These are phyloP conservation scores for Lecanicillium sp. DNA, from an alignment of 2,329 filamentous ascomycete genomes.

Conservation along the genomic window DNA sequence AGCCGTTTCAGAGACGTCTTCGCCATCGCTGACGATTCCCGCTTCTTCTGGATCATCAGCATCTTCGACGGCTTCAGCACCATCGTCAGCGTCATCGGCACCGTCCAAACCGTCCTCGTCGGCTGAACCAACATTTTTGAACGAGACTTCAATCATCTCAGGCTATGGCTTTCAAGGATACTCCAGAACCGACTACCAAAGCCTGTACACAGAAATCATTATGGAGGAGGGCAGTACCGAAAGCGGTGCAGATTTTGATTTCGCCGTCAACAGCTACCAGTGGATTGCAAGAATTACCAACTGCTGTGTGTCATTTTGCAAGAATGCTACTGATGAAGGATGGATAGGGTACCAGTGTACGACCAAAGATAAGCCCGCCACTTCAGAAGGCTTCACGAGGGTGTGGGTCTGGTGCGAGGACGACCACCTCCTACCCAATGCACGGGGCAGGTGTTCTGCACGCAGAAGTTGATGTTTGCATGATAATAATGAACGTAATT, in stretches of 20 bases:
- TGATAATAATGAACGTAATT: too few relatives aligned
- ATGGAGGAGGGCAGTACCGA: conserved; percentile 12
- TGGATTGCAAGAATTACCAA: conserved; percentile 13
- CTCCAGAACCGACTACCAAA: conserved; percentile 15
- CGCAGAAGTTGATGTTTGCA: too few relatives aligned
- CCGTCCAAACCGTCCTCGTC: neutral
- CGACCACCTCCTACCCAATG: neutral
- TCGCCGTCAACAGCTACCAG: conserved; percentile 14
- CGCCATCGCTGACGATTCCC: neutral
- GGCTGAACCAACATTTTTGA: conserved; percentile 14
- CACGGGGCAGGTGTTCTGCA: neutral
- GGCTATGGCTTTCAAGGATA: conserved; percentile 24
- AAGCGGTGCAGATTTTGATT: conserved; percentile 13
- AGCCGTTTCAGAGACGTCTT: neutral
- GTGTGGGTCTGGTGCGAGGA: conserved; percentile 5
- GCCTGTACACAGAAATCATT: conserved; percentile 15
- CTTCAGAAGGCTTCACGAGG: conserved; percentile 1
- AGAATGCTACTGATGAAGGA: conserved; percentile 13
- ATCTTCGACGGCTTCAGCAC: neutral
- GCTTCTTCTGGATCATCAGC: neutral
- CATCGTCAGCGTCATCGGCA: neutral
- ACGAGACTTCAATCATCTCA: conserved; percentile 11
- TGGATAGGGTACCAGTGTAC: conserved; percentile 18
- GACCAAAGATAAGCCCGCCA: neutral
- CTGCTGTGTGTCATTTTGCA: conserved; percentile 17